These are phyloP conservation scores for Clarireedia hainanense DNA, from an alignment of 2,329 filamentous ascomycete genomes.

Conservation along the genomic window DNA sequence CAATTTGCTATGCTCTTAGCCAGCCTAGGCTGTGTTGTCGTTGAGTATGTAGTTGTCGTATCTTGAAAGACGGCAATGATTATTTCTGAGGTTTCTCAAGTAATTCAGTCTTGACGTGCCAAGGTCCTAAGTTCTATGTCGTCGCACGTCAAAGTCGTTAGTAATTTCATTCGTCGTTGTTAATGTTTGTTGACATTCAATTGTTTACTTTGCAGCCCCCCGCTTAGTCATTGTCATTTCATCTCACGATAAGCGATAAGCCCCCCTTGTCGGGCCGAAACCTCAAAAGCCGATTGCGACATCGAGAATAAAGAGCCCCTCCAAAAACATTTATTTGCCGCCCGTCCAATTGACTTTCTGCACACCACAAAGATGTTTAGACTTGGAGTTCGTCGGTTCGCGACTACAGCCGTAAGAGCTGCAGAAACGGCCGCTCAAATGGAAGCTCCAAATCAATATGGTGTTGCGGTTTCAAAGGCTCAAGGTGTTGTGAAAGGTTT, in stretches of 20 bases:
- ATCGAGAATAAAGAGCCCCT: not conserved
- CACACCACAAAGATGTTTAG: slow-evolving; percentile 41
- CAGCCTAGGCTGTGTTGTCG: not conserved
- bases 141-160: not conserved
- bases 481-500: slow-evolving; percentile 60
- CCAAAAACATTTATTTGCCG: not conserved
- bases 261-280: not conserved
- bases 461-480: slow-evolving; percentile 55
- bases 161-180: not conserved
- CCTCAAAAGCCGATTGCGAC: not conserved
- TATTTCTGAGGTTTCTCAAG: no score
- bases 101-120: no score
- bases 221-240: slow-evolving; percentile 6
- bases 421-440: slow-evolving; percentile 38
- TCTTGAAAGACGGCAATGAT: no score
- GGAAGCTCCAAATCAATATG: slow-evolving; percentile 45
- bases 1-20: no score
- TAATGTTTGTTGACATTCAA: slow-evolving; percentile 7
- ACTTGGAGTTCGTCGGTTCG: slow-evolving; percentile 46
- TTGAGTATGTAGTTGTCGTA: no score
- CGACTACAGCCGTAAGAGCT: slow-evolving; percentile 43
- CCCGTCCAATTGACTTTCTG: not conserved
- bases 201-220: slow-evolving; percentile 8
- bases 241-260: slow-evolving; percentile 7
- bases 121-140: not conserved